These are phyloP conservation scores for Ogataea nakhonphanomensis DNA, from an alignment of 805 yeast species.

Conservation along the genomic window DNA sequence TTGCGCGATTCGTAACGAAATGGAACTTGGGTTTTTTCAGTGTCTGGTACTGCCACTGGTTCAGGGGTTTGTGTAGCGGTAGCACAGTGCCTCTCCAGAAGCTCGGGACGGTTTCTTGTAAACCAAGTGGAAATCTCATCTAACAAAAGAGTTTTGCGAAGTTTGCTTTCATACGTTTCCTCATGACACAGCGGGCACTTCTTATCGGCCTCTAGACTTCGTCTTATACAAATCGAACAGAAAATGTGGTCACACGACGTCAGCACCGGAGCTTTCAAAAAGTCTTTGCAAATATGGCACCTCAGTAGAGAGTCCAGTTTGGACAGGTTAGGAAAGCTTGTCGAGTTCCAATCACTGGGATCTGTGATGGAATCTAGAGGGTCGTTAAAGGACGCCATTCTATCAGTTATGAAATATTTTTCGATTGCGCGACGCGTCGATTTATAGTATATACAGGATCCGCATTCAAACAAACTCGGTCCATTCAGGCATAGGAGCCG, in stretches of 20 bases:
- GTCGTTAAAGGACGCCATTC: conserved; percentile 20
- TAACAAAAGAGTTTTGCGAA: conserved; percentile 63
- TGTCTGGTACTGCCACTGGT: conserved; percentile 14
- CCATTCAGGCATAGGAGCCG: conserved; percentile 28
- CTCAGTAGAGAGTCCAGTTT: conserved; percentile 69
- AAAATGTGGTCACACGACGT: conserved; percentile 87
- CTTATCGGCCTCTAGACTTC: conserved; percentile 54
- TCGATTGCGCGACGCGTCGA: conserved; percentile 14
- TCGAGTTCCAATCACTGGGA: conserved; percentile 65
- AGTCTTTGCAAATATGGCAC: conserved; percentile 88
- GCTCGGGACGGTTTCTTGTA: conserved; percentile 37
- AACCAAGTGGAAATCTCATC: conserved; percentile 67
- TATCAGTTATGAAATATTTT: conserved; percentile 3
- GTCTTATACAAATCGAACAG: conserved; percentile 82
- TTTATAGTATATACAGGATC: conserved; percentile 1
- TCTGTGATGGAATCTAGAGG: conserved; percentile 45
- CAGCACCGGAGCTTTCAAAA: conserved; percentile 71
- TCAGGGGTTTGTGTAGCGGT: conserved; percentile 10
- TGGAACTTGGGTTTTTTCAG: conserved; percentile 23
- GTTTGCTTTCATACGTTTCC: conserved; percentile 64
- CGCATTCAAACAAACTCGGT: conserved; percentile 1
- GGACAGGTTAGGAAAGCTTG: conserved; percentile 51
- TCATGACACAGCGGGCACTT: conserved; percentile 77
- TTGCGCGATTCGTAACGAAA: conserved; percentile 14
- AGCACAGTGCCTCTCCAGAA: conserved; percentile 30